Percentiles rank a stretch among this genome's conserved stretches.
Evolutionary conservation across 1,284 basidiomycete genomes (phyloP).

Genomic region (Ganoderma lucidum): DNA sequence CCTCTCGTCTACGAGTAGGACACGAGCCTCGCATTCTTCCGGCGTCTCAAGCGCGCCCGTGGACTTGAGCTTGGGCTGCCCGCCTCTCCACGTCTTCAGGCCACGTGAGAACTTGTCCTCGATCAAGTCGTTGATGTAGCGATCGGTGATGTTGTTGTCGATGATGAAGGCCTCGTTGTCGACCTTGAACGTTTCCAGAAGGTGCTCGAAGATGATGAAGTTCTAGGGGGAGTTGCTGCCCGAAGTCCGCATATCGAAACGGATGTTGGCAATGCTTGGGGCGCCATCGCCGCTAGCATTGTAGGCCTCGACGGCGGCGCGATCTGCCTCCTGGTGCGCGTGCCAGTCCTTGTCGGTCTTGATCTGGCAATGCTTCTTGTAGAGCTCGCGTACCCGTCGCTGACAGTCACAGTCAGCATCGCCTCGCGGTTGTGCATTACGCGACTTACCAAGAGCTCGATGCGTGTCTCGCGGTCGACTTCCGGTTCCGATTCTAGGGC

Average conservation of each 20-base stretch:
- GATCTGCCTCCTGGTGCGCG: background rate
- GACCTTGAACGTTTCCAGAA: background rate
- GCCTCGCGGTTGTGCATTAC: background rate
- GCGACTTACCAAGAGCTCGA: background rate
- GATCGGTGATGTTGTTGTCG: background rate
- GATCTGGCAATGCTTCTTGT: background rate
- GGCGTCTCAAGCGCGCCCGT: background rate
- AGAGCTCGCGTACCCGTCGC: background rate
- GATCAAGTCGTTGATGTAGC: constrained; percentile 3
- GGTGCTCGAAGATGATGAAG: background rate
- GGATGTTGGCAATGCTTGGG: background rate
- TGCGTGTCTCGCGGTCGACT: background rate
- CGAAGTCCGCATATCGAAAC: background rate
- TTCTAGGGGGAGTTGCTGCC: background rate
- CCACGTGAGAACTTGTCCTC: background rate
- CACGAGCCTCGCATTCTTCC: background rate
- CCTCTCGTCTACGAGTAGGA: background rate
- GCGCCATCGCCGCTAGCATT: background rate
- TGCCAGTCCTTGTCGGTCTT: constrained; percentile 1
- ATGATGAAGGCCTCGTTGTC: background rate
- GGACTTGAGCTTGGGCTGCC: constrained; percentile 5
- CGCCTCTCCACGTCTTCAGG: background rate
- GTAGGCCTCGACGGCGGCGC: background rate
- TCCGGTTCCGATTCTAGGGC: background rate
- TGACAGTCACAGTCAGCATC: background rate